Conservation (phyloP, 2,329 filamentous ascomycete species). For the Zymoseptoria brevis region DNA sequence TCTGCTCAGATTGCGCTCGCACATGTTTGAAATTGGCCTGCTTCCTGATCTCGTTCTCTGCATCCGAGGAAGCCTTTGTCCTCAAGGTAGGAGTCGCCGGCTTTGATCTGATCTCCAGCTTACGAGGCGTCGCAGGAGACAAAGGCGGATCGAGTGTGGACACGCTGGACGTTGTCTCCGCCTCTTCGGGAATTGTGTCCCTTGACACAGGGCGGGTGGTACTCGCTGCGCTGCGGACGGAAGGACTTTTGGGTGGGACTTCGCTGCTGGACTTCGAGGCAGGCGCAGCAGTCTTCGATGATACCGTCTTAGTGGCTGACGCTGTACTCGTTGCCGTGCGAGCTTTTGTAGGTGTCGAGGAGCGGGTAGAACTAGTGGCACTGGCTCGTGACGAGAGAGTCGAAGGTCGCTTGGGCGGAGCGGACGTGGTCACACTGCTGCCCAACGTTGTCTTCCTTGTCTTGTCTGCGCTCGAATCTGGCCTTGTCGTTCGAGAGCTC, state of each 20-base stretch:
- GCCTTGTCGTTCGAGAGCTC: conserved; percentile 6
- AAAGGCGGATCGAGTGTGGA: background rate
- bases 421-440: conserved; percentile 3
- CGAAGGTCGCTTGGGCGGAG: conserved; percentile 11
- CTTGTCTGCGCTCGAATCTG: conserved; percentile 2
- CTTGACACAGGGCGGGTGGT: conserved; percentile 14
- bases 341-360: background rate
- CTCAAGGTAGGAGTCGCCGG: conserved; percentile 13
- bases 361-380: conserved; percentile 2
- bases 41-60: conserved; percentile 17
- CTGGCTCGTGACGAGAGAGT: conserved; percentile 2
- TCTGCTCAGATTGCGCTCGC: conserved; percentile 18
- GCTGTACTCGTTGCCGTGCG: background rate
- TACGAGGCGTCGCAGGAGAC: conserved; percentile 15
- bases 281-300: background rate
- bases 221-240: conserved; percentile 10
- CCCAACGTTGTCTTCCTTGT: conserved; percentile 8
- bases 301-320: background rate
- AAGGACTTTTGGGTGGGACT: background rate
- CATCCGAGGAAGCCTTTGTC: conserved; percentile 19
- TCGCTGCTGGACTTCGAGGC: background rate
- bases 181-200: conserved; percentile 22
- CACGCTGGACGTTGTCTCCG: background rate
- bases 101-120: conserved; percentile 21
- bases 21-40: conserved; percentile 11